A percentile compares a stretch with the other conserved stretches of the same genome.
Conservation (phyloP, 1,139 yeast species). For the Geotrichum restrictum region DNA sequence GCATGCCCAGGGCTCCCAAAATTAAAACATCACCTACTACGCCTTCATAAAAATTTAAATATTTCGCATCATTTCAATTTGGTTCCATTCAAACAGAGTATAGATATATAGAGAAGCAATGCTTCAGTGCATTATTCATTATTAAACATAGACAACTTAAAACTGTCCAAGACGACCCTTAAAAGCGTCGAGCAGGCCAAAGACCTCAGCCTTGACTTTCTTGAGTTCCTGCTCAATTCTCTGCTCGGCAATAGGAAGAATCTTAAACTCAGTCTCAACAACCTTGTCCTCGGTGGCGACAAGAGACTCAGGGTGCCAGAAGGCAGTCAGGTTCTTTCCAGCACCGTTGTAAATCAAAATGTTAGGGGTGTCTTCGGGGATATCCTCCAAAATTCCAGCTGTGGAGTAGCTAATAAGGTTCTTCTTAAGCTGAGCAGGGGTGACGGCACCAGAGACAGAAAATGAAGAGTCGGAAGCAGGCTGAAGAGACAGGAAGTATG, state of each 20-base stretch:
- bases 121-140: constrained; percentile 1
- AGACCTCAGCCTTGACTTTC: constrained; percentile 26
- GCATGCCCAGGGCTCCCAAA: constrained; percentile 20
- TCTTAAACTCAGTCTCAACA: constrained; percentile 24
- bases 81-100: neutral
- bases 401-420: constrained; percentile 80
- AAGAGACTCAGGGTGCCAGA: constrained; percentile 48
- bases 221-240: constrained; percentile 27
- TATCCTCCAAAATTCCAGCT: constrained; percentile 58
- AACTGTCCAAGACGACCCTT: constrained; percentile 17
- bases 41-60: neutral
- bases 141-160: neutral
- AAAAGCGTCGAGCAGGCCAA: constrained; percentile 27
- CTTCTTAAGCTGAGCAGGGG: constrained; percentile 87
- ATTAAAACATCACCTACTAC: neutral
- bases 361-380: constrained; percentile 84
- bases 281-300: constrained; percentile 17
- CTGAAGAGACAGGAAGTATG: constrained; percentile 87
- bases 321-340: constrained; percentile 69
- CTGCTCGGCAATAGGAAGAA: constrained; percentile 28
- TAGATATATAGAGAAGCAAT: neutral
- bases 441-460: constrained; percentile 54
- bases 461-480: constrained; percentile 79
- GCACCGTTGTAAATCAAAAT: constrained; percentile 90
- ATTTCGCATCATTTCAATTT: neutral